phyloP scores from a whole-genome alignment of 176 grass and related monocot species.

The Secale cereale region DNA sequence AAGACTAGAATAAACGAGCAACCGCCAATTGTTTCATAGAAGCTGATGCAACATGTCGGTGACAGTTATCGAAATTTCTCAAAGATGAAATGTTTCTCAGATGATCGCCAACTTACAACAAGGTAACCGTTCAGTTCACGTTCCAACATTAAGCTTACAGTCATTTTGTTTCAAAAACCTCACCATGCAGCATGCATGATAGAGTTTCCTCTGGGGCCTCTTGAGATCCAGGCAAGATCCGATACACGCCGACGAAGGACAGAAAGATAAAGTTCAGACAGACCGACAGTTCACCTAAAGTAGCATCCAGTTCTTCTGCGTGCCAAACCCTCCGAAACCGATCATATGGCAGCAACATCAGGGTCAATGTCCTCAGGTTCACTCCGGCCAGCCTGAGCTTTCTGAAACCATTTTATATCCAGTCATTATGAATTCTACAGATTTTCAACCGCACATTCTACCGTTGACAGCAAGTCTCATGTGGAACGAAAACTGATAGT shows the following conservation, averaged over 20 bases:
- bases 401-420: slow-evolving; percentile 32
- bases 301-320: slow-evolving; percentile 20
- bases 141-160: background rate
- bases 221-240: no score
- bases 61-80: no score
- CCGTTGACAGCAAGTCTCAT: background rate
- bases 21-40: background rate
- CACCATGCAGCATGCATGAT: no score
- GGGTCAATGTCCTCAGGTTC: no score
- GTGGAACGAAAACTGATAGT: background rate
- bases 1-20: background rate
- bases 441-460: background rate
- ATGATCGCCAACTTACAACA: background rate
- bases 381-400: slow-evolving; percentile 48
- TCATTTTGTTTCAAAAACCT: background rate
- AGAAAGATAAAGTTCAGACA: no score
- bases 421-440: slow-evolving; percentile 16
- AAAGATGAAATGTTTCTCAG: background rate
- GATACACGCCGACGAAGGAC: no score
- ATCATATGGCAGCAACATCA: background rate
- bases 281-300: no score
- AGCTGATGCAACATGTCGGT: no score
- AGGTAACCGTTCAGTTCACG: background rate
- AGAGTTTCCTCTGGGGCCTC: no score
- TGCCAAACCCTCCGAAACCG: slow-evolving; percentile 36